Percentiles rank a stretch among this genome's conserved stretches.
Evolutionary conservation across 2,329 filamentous ascomycete species (phyloP).

Genomic region (Tolypocladium nubicola): DNA sequence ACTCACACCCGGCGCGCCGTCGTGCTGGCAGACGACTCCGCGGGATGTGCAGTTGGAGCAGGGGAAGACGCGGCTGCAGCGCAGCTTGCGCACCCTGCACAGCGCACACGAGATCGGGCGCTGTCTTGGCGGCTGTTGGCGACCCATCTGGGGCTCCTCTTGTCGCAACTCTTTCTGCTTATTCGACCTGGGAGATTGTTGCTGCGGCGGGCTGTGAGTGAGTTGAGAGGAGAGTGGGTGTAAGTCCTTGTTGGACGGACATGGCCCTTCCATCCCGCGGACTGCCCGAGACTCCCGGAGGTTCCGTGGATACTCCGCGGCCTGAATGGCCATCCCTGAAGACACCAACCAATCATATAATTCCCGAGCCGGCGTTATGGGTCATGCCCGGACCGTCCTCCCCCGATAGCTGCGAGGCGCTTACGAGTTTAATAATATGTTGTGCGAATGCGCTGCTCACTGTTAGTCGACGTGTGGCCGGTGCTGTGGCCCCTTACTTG

Average conservation of each 20-base stretch:
- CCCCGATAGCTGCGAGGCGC: background rate
- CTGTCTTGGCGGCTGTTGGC: slow-evolving; percentile 18
- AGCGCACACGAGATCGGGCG: slow-evolving; percentile 23
- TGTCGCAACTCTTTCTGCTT: background rate
- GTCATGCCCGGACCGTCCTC: background rate
- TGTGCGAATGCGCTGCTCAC: background rate
- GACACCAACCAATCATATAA: background rate
- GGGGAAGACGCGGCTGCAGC: slow-evolving; percentile 24
- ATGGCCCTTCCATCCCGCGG: background rate
- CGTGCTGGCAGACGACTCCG: slow-evolving; percentile 19
- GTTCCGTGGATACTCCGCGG: slow-evolving; percentile 11
- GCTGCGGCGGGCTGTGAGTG: background rate
- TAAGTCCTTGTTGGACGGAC: background rate
- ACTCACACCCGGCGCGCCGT: slow-evolving; percentile 1
- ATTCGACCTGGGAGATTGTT: background rate
- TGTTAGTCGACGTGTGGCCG: background rate
- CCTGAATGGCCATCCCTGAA: background rate
- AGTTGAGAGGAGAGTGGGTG: background rate
- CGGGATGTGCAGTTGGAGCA: slow-evolving; percentile 25
- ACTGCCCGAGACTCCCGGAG: slow-evolving; percentile 7
- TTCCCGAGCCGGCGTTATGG: background rate
- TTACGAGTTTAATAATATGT: background rate
- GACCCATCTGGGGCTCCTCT: slow-evolving; percentile 12
- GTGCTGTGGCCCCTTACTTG: background rate
- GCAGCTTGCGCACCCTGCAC: slow-evolving; percentile 23